Percentiles rank a stretch among this genome's conserved stretches.
Evolutionary conservation across 2,329 filamentous ascomycete genomes (phyloP).

Genomic region (Camillea tinctor): DNA sequence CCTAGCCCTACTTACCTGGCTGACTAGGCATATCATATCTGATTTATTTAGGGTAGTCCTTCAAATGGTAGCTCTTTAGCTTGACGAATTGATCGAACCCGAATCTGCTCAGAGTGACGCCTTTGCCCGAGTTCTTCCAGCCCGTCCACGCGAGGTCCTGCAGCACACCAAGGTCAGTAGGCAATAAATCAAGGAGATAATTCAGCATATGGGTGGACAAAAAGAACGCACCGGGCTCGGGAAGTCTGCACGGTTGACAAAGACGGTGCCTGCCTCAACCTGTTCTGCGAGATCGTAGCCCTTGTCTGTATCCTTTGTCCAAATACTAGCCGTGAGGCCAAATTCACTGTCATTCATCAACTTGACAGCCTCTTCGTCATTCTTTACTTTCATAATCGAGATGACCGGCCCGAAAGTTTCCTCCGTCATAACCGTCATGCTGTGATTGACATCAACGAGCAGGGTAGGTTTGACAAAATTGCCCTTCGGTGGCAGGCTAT

Average conservation of each 20-base stretch:
- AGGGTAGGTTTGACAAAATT: conserved; percentile 90
- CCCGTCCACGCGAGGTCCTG: conserved; percentile 95
- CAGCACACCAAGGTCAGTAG: conserved; percentile 21
- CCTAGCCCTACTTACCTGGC: background rate
- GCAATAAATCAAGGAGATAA: conserved; percentile 9
- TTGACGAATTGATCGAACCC: conserved; percentile 96
- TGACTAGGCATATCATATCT: background rate
- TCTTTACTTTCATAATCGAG: conserved; percentile 80
- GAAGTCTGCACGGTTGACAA: conserved; percentile 92
- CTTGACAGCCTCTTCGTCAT: conserved; percentile 75
- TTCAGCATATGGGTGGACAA: background rate
- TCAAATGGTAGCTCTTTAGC: conserved; percentile 93
- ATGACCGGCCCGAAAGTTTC: conserved; percentile 96
- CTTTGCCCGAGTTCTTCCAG: conserved; percentile 95
- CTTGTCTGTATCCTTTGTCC: conserved; percentile 81
- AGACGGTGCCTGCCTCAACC: conserved; percentile 91
- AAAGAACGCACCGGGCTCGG: conserved; percentile 74
- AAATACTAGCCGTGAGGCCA: conserved; percentile 93
- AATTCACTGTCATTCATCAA: conserved; percentile 96
- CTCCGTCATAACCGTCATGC: conserved; percentile 85
- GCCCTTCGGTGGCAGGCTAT: conserved; percentile 68
- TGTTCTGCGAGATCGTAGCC: conserved; percentile 75
- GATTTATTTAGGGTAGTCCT: conserved; percentile 67
- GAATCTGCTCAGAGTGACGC: conserved; percentile 83
- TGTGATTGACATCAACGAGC: conserved; percentile 74